A percentile compares a stretch with the other conserved stretches of the same genome.
Conservation (phyloP, 257 asterid species). For the Nicotiana attenuata region DNA sequence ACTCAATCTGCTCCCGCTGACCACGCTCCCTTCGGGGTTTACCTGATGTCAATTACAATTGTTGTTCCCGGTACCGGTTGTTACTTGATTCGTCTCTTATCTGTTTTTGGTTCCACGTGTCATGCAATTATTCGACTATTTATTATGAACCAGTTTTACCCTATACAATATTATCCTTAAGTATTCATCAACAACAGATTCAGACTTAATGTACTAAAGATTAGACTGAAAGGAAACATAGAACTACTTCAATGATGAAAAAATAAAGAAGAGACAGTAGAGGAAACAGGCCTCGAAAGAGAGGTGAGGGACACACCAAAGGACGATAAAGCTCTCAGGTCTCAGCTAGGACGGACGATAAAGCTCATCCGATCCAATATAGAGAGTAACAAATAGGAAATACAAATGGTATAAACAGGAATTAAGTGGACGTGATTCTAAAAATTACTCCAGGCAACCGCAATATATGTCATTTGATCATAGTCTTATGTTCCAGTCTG, state of each 20-base stretch:
- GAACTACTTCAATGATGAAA: background rate
- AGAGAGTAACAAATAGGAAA: background rate
- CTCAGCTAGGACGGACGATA: background rate
- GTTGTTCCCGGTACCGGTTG: too few species aligned
- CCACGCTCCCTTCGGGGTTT: too few species aligned
- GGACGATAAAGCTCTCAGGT: background rate
- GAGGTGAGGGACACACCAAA: background rate
- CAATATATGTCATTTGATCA: background rate
- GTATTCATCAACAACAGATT: background rate
- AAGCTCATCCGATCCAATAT: background rate
- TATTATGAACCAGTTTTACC: too few species aligned
- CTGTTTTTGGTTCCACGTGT: too few species aligned
- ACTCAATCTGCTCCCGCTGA: too few species aligned
- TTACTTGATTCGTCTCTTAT: too few species aligned
- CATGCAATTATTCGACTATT: too few species aligned
- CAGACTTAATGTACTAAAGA: background rate
- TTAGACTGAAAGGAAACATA: background rate
- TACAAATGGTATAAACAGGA: background rate
- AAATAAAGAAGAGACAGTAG: background rate
- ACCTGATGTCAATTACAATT: too few species aligned
- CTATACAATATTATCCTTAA: too few species aligned
- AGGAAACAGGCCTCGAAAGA: background rate
- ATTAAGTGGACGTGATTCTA: background rate
- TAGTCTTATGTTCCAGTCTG: slow-evolving; percentile 57
- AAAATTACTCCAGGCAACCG: background rate